Evolutionary conservation across 2,329 filamentous ascomycete species (phyloP), one percentile per base, ranked within the genome.

Genomic region (Colletotrichum somersetense): DNA sequence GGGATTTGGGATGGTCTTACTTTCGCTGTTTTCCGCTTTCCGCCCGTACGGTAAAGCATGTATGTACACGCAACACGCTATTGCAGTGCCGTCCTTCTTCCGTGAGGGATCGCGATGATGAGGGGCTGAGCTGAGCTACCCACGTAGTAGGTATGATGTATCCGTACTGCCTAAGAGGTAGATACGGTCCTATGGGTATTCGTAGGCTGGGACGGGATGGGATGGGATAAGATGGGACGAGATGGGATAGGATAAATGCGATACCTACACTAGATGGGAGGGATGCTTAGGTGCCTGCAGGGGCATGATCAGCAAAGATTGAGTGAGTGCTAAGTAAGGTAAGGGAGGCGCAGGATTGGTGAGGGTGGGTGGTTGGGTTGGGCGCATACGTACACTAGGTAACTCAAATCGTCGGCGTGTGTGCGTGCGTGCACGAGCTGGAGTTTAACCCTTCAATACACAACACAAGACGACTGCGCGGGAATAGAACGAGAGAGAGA

Each of bases 71-170:
- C 42, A 46, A 46, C 42, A 18, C 44, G n/a, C 44, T 48, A n/a
- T 62, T 56, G 42, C n/a, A n/a, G n/a, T n/a, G n/a, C n/a, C 48
- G 46, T 16, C 30, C 50, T 42, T 46, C 30, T 6, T 62, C 59
- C 33, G 52, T 23, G 38, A 30, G 62, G 66, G 66, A 71, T 62
- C 50, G 63, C 26, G 63, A 67, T 71, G 56, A 23, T 50, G 58
- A 35, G 55, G 30, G 18, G 7, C 42, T 44, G n/a, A n/a, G n/a
- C n/a, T n/a, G n/a, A n/a, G n/a, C n/a, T n/a, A n/a, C n/a, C n/a
- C n/a, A n/a, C n/a, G n/a, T n/a, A n/a, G n/a, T n/a, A n/a, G n/a
- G n/a, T n/a, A n/a, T n/a, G n/a, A n/a, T n/a, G n/a, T n/a, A n/a
- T n/a, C n/a, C n/a, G n/a, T n/a, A n/a, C n/a, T n/a, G n/a, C n/a